phyloP scores from a whole-genome alignment of 106 monocot species.

The Allium cepa region DNA sequence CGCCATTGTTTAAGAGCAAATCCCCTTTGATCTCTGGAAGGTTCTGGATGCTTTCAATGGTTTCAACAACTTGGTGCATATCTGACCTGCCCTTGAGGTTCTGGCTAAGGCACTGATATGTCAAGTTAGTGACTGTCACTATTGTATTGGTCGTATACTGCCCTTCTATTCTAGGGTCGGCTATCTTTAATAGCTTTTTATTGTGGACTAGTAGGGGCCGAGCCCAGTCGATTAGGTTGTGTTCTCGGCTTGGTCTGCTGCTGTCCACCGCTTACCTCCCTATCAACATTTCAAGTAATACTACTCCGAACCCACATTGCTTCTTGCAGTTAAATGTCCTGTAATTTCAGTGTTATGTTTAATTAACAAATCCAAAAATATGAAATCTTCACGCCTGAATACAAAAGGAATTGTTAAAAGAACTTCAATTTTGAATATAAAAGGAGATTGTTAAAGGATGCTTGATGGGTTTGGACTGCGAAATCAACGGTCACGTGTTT shows the following conservation, averaged over 20 bases:
- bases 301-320: conserved; percentile 80
- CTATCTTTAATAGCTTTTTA: conserved; percentile 45
- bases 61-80: conserved; percentile 57
- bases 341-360: neutral
- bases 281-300: conserved; percentile 64
- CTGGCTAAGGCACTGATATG: conserved; percentile 59
- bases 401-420: no score
- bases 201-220: conserved; percentile 51
- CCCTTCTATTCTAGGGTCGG: conserved; percentile 49
- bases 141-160: conserved; percentile 20
- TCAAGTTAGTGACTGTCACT: conserved; percentile 40
- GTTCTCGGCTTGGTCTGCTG: conserved; percentile 42
- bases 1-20: conserved; percentile 13
- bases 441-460: no score
- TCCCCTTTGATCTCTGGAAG: conserved; percentile 29
- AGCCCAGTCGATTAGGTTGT: conserved; percentile 73
- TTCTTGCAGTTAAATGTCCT: conserved; percentile 60
- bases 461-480: no score
- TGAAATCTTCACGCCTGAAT: no score
- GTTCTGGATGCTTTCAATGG: conserved; percentile 24
- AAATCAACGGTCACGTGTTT: no score
- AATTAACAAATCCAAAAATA: no score
- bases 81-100: conserved; percentile 55
- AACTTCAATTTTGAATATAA: no score
- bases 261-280: conserved; percentile 58